Evolutionary conservation across 257 asterid genomes (phyloP).

Genomic region (Jaltomata sinuosa): DNA sequence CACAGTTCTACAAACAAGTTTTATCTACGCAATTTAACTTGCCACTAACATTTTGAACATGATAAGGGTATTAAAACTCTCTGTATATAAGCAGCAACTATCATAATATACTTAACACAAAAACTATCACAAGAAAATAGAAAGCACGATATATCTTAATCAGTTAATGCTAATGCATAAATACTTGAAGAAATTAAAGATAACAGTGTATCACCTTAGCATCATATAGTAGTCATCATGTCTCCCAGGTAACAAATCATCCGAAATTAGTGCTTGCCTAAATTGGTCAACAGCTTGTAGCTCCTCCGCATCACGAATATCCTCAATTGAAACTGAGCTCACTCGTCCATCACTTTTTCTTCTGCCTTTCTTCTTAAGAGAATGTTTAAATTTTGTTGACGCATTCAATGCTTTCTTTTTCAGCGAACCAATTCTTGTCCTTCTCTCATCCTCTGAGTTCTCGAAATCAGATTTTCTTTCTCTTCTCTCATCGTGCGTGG

Average conservation of each 20-base stretch:
- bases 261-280: slow-evolving; percentile 62
- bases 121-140: background rate
- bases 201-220: slow-evolving; percentile 48
- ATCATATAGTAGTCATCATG: slow-evolving; percentile 77
- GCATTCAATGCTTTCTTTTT: slow-evolving; percentile 86
- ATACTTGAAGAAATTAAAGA: background rate
- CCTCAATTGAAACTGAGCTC: slow-evolving; percentile 84
- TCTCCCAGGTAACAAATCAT: slow-evolving; percentile 61
- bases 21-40: background rate
- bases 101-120: background rate
- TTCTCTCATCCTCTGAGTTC: slow-evolving; percentile 82
- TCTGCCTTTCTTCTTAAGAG: slow-evolving; percentile 79
- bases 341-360: slow-evolving; percentile 69
- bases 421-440: slow-evolving; percentile 59
- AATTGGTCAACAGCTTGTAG: slow-evolving; percentile 73
- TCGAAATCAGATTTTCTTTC: slow-evolving; percentile 83
- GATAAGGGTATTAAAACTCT: background rate
- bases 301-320: slow-evolving; percentile 71
- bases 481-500: slow-evolving; percentile 74
- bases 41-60: background rate
- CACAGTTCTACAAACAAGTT: background rate
- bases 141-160: background rate
- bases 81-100: background rate
- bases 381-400: slow-evolving; percentile 71
- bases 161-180: background rate